Conservation (phyloP, 495 filamentous ascomycete genomes). For the Hypoxylon trugodes region DNA sequence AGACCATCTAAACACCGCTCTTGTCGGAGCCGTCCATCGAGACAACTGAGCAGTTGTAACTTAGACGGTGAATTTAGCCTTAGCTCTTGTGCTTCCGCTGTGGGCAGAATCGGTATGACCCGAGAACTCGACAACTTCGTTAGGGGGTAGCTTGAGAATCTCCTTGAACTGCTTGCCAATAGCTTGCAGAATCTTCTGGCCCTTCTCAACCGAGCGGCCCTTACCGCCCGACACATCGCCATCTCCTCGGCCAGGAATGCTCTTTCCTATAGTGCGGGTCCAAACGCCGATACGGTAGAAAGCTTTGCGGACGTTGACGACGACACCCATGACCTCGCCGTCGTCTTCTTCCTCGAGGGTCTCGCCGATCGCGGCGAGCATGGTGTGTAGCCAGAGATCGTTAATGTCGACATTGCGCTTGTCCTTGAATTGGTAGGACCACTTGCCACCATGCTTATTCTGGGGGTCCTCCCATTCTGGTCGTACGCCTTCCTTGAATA, state of each 20-base stretch:
- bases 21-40: background rate
- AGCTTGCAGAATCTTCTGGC: conserved; percentile 78
- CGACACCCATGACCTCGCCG: conserved; percentile 98
- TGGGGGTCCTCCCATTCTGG: conserved; percentile 98
- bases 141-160: conserved; percentile 75
- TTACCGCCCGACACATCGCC: conserved; percentile 72
- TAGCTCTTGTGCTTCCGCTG: conserved; percentile 90
- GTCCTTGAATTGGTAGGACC: conserved; percentile 96
- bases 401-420: conserved; percentile 91
- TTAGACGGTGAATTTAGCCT: conserved; percentile 90
- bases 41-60: background rate
- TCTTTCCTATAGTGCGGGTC: conserved; percentile 90
- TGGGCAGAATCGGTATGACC: conserved; percentile 95
- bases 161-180: conserved; percentile 93
- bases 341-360: conserved; percentile 95
- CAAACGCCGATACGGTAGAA: conserved; percentile 95
- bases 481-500: conserved; percentile 96
- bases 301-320: conserved; percentile 97
- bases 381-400: conserved; percentile 94
- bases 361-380: conserved; percentile 96
- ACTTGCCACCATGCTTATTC: conserved; percentile 99
- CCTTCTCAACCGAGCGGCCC: conserved; percentile 77
- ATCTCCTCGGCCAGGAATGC: conserved; percentile 75
- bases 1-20: background rate
- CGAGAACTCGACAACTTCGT: conserved; percentile 88